Evolutionary conservation across 2,329 filamentous ascomycete species (phyloP).

Genomic region (Fusarium piperis): DNA sequence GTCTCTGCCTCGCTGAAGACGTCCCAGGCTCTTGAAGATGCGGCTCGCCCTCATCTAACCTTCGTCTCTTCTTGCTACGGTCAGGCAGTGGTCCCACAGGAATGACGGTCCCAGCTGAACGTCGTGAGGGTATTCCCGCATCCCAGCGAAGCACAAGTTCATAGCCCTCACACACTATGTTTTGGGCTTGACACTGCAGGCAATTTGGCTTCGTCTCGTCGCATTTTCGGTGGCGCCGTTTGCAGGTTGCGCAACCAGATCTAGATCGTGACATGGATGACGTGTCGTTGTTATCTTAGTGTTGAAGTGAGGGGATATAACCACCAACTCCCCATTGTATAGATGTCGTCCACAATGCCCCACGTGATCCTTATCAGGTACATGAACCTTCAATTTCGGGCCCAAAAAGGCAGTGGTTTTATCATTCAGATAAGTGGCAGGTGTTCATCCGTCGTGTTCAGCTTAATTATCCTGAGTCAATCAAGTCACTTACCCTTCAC

Average conservation of each 20-base stretch:
- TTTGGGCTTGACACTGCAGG: conserved; percentile 15
- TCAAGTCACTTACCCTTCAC: background rate
- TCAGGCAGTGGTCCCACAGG: background rate
- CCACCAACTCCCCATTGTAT: background rate
- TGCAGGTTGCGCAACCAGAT: conserved; percentile 31
- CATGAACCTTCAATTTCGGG: background rate
- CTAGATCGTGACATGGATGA: conserved; percentile 29
- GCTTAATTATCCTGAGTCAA: background rate
- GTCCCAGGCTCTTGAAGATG: background rate
- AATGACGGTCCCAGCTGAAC: conserved; percentile 12
- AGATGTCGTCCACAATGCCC: background rate
- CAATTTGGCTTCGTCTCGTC: conserved; percentile 31
- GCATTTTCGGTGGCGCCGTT: conserved; percentile 34
- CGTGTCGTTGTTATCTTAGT: background rate
- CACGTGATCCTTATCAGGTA: background rate
- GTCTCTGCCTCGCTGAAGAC: background rate
- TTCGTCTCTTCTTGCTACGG: background rate
- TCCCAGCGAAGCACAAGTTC: conserved; percentile 27
- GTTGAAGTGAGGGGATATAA: background rate
- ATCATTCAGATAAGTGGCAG: background rate
- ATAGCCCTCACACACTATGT: conserved; percentile 24
- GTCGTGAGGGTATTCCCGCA: conserved; percentile 23
- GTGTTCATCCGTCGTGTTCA: background rate
- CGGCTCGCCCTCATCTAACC: background rate
- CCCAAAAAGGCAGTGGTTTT: background rate